Evolutionary conservation across 2,329 filamentous ascomycete species (phyloP).

Genomic region (Pseudocercospora eumusae): DNA sequence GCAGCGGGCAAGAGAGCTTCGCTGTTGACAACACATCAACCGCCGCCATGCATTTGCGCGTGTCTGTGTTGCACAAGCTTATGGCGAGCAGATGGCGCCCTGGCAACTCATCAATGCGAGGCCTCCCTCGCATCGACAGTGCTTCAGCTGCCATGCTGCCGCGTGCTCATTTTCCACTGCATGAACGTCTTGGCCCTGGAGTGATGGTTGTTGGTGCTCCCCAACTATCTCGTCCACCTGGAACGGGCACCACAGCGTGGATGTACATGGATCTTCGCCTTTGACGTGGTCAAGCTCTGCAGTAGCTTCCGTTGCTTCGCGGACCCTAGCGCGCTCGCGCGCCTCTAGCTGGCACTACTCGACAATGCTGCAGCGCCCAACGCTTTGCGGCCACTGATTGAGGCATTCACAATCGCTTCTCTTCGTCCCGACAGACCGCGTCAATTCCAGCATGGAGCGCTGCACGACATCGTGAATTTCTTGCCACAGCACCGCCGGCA

Average conservation of each 20-base stretch:
- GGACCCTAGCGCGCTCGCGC: slow-evolving; percentile 25
- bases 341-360: slow-evolving; percentile 26
- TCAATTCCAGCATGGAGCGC: slow-evolving; percentile 27
- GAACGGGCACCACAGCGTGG: slow-evolving; percentile 24
- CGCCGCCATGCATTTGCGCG: slow-evolving; percentile 18
- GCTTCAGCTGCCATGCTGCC: slow-evolving; percentile 21
- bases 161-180: slow-evolving; percentile 18
- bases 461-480: slow-evolving; percentile 34
- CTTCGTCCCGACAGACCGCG: slow-evolving; percentile 21
- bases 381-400: slow-evolving; percentile 11
- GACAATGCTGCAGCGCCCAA: slow-evolving; percentile 27
- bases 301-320: slow-evolving; percentile 29
- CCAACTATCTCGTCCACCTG: slow-evolving; percentile 11
- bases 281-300: slow-evolving; percentile 33
- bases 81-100: slow-evolving; percentile 10
- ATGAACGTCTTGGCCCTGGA: slow-evolving; percentile 18
- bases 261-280: slow-evolving; percentile 28
- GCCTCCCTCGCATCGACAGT: slow-evolving; percentile 15
- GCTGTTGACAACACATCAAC: slow-evolving; percentile 35
- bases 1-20: slow-evolving; percentile 25
- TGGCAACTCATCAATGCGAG: slow-evolving; percentile 11
- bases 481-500: slow-evolving; percentile 12
- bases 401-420: slow-evolving; percentile 19
- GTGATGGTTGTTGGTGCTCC: slow-evolving; percentile 16
- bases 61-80: slow-evolving; percentile 29